These are phyloP conservation scores for Rhododendron vialii DNA, from an alignment of 148 eudicot genomes.

Conservation along the genomic window DNA sequence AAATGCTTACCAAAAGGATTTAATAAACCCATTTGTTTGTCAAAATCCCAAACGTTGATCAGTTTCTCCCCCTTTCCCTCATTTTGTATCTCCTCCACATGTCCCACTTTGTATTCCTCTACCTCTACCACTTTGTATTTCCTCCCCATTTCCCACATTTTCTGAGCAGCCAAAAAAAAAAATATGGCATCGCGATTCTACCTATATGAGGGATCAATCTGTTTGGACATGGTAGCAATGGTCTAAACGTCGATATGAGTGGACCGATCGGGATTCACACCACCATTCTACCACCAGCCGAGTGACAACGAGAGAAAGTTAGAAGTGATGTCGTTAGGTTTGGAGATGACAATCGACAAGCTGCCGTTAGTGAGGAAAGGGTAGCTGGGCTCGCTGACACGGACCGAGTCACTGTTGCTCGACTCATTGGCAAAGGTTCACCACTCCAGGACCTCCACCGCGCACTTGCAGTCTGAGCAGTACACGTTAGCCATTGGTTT, in stretches of 20 bases:
- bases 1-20: no score
- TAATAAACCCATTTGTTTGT: no score
- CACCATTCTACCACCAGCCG: conserved; percentile 76
- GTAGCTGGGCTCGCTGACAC: conserved; percentile 72
- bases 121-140: no score
- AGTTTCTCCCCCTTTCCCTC: no score
- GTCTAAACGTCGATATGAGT: conserved; percentile 65
- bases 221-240: conserved; percentile 79
- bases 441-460: conserved; percentile 86
- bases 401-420: conserved; percentile 69
- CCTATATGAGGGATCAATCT: conserved; percentile 29
- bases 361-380: conserved; percentile 66
- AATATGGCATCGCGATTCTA: no score
- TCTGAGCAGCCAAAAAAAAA: neutral
- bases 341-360: conserved; percentile 61
- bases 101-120: no score
- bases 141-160: no score
- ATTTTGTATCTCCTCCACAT: no score
- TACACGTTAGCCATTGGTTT: conserved; percentile 41
- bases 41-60: no score
- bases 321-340: conserved; percentile 56
- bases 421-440: conserved; percentile 77
- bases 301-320: conserved; percentile 59
- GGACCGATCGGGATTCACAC: conserved; percentile 62
- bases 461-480: conserved; percentile 67